Percentiles rank a stretch among this genome's conserved stretches.
Evolutionary conservation across 495 filamentous ascomycete genomes (phyloP).

Genomic region (Parathielavia appendiculata): DNA sequence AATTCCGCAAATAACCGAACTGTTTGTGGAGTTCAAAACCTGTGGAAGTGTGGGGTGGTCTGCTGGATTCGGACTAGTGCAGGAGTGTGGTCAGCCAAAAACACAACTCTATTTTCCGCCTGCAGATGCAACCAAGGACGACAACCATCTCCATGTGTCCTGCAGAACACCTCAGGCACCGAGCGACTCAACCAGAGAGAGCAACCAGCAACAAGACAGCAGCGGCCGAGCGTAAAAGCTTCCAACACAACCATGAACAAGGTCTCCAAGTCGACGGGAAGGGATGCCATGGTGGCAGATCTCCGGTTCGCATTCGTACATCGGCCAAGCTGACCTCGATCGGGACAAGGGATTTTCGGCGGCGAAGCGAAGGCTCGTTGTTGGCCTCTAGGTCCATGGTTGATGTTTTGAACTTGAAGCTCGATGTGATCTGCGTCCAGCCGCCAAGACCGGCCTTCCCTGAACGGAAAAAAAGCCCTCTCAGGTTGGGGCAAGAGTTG

Average conservation of each 20-base stretch:
- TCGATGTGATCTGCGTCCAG: slow-evolving; percentile 4
- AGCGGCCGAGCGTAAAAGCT: background rate
- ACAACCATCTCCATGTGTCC: background rate
- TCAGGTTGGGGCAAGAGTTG: background rate
- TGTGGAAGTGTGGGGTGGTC: background rate
- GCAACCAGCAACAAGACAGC: slow-evolving; percentile 15
- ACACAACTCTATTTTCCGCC: background rate
- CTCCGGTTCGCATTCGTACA: background rate
- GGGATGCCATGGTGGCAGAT: background rate
- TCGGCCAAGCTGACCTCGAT: slow-evolving; percentile 2
- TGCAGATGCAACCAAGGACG: background rate
- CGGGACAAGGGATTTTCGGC: background rate
- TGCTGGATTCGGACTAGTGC: slow-evolving; percentile 18
- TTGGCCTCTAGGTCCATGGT: background rate
- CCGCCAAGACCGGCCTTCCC: slow-evolving; percentile 1
- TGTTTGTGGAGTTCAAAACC: background rate
- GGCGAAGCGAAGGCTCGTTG: background rate
- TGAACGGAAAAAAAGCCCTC: background rate
- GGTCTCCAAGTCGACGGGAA: background rate
- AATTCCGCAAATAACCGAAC: slow-evolving; percentile 2
- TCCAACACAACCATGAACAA: background rate
- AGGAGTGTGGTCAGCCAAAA: slow-evolving; percentile 8
- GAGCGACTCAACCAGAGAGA: slow-evolving; percentile 6
- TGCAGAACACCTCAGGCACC: slow-evolving; percentile 1
- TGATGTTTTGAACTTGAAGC: background rate